A percentile compares a stretch with the other conserved stretches of the same genome.
Evolutionary conservation across 768 basidiomycete genomes (phyloP).

Genomic region (Suillus clintonianus): DNA sequence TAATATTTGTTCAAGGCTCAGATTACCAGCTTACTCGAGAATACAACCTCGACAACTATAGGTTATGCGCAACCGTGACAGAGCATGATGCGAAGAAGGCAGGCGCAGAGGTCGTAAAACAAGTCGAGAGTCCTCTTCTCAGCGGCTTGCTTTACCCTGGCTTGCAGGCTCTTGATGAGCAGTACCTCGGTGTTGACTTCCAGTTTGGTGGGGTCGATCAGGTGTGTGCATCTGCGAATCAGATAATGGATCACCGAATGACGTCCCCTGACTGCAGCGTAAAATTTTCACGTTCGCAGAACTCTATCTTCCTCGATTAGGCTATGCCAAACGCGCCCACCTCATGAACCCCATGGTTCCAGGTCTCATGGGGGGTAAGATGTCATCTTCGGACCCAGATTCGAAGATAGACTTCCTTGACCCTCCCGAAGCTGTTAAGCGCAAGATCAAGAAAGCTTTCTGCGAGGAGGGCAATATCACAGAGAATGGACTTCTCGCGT

Average conservation of each 20-base stretch:
- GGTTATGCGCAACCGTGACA: conserved; percentile 85
- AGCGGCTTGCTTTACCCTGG: conserved; percentile 96
- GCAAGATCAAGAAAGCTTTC: conserved; percentile 90
- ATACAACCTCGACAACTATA: conserved; percentile 95
- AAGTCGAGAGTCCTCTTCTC: conserved; percentile 87
- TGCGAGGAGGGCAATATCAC: conserved; percentile 90
- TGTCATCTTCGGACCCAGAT: conserved; percentile 97
- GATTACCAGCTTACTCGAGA: conserved; percentile 90
- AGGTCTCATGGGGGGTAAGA: conserved; percentile 91
- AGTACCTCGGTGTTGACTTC: conserved; percentile 94
- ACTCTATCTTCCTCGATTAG: conserved; percentile 89
- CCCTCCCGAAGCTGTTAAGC: conserved; percentile 75
- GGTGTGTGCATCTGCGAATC: conserved; percentile 44
- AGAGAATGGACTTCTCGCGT: conserved; percentile 88
- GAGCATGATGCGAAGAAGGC: conserved; percentile 99
- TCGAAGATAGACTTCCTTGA: conserved; percentile 99
- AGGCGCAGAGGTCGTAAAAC: conserved; percentile 98
- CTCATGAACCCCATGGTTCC: conserved; percentile 99
- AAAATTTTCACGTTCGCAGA: conserved; percentile 99
- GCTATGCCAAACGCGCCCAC: conserved; percentile 93
- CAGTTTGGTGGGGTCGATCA: conserved; percentile 99
- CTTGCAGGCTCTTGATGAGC: conserved; percentile 94
- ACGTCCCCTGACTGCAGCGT: conserved; percentile 51
- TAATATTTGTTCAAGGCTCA: conserved; percentile 86
- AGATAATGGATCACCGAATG: background rate